Evolutionary conservation across 371 early-diverging fungal genomes (phyloP).

Genomic region (Paramicrosporidium saccamoebae): DNA sequence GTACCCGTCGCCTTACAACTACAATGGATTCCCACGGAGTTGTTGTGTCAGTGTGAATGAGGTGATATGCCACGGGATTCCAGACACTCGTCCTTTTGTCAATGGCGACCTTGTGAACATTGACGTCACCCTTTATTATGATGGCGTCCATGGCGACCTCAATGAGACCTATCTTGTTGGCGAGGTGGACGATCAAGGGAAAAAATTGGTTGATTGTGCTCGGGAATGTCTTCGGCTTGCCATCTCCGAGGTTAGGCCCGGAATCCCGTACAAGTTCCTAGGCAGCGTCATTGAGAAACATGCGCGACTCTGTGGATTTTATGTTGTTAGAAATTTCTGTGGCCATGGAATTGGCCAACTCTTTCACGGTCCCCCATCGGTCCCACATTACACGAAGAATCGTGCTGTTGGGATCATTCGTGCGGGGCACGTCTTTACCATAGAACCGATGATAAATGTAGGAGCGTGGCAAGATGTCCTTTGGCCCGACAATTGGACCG

Average conservation of each 20-base stretch:
- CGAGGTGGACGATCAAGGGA: conserved; percentile 24
- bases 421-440: conserved; percentile 76
- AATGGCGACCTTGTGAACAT: conserved; percentile 62
- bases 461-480: conserved; percentile 21
- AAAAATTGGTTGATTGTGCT: conserved; percentile 21
- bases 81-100: conserved; percentile 30
- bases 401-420: conserved; percentile 75
- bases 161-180: conserved; percentile 52
- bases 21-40: conserved; percentile 49
- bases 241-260: conserved; percentile 44
- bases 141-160: conserved; percentile 52
- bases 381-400: conserved; percentile 74
- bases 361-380: conserved; percentile 55
- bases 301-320: conserved; percentile 41
- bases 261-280: conserved; percentile 53
- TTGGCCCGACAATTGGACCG: conserved; percentile 75
- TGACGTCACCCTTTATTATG: conserved; percentile 25
- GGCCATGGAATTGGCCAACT: conserved; percentile 66
- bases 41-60: conserved; percentile 51
- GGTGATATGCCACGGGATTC: conserved; percentile 65
- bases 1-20: conserved; percentile 58
- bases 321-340: conserved; percentile 64
- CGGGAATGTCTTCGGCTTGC: conserved; percentile 29
- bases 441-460: conserved; percentile 86
- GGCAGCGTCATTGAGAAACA: conserved; percentile 57